phyloP scores from a whole-genome alignment of 2,329 filamentous ascomycete genomes.

The Mycosphaerella arachidis region DNA sequence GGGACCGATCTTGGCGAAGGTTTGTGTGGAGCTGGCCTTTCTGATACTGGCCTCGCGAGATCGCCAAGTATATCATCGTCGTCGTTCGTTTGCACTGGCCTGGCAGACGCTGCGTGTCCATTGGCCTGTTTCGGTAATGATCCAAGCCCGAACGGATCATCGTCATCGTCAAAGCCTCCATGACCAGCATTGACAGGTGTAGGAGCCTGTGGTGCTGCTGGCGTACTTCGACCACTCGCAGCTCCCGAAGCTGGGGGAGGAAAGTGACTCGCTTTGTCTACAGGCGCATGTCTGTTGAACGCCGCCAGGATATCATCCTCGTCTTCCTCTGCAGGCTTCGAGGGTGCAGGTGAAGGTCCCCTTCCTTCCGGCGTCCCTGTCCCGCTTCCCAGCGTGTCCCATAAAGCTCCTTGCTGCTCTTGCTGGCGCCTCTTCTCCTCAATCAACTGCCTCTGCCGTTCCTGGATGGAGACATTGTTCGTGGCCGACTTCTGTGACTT shows the following conservation, averaged over 20 bases:
- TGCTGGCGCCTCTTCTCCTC: conserved; percentile 76
- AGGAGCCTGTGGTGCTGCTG: conserved; percentile 21
- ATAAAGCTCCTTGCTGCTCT: conserved; percentile 64
- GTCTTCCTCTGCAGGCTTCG: conserved; percentile 29
- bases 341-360: conserved; percentile 19
- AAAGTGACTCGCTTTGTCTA: conserved; percentile 57
- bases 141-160: conserved; percentile 81
- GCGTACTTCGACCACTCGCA: conserved; percentile 40
- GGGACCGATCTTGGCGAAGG: conserved; percentile 4
- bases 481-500: conserved; percentile 53
- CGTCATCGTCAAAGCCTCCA: conserved; percentile 53
- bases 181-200: neutral
- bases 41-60: conserved; percentile 55
- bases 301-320: conserved; percentile 59
- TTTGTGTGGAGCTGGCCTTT: conserved; percentile 30
- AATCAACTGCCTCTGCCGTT: conserved; percentile 64
- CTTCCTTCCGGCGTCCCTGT: conserved; percentile 40
- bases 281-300: conserved; percentile 56
- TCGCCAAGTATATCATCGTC: conserved; percentile 63
- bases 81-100: conserved; percentile 11
- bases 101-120: conserved; percentile 21
- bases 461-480: conserved; percentile 66
- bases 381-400: conserved; percentile 71
- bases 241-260: conserved; percentile 40
- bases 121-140: conserved; percentile 22